Evolutionary conservation across 202 grass and related monocot species (phyloP), one percentile per base, ranked within the genome.

Genomic region (Dendrocalamus latiflorus): DNA sequence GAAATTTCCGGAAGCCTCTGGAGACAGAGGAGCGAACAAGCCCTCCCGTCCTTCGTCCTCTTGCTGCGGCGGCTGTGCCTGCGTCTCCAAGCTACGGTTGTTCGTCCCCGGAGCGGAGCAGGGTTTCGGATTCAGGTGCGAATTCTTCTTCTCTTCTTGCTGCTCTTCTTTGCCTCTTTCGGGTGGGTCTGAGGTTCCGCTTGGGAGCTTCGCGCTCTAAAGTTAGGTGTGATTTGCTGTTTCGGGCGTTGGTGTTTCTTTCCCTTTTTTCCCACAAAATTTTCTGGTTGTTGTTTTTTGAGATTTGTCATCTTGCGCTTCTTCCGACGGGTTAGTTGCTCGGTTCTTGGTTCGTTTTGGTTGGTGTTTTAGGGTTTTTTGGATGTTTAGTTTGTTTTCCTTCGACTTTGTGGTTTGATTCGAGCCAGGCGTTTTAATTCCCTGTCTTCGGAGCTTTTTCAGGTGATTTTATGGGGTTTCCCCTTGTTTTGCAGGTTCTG

Each of bases 1-100:
- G 4, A 66, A 57, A 5, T 33, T 33, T 50, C 16, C 9, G 57
- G 88, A 89, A 86, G 72, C n/a, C 51, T 89, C 88, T 82, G 45
- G 83, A 77, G 28, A 56, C 72, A 2, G 22, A 38, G 74, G 14
- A 38, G 79, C 44, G 62, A 81, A 18, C 34, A 4, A 49, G 21
- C 25, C 18, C 10, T 16, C 74, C 21, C 24, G 44, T 17, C 68
- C 62, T 65, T 30, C 49, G 10, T 65, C 75, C 55, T 9, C 20
- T 56, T 39, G 33, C 61, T 39, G 21, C 65, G 56, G 21, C 81
- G 24, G 65, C 85, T 44, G 6, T 20, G n/a, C 5, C 34, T 49
- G 58, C 41, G 4, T 68, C 62, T 6, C 33, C 6, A 80, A 62
- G 41, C 81, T 13, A 22, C 39, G 15, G 6, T 43, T 36, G 82